phyloP scores from a whole-genome alignment of 1,139 yeast genomes.

The Yamadazyma friedrichii region DNA sequence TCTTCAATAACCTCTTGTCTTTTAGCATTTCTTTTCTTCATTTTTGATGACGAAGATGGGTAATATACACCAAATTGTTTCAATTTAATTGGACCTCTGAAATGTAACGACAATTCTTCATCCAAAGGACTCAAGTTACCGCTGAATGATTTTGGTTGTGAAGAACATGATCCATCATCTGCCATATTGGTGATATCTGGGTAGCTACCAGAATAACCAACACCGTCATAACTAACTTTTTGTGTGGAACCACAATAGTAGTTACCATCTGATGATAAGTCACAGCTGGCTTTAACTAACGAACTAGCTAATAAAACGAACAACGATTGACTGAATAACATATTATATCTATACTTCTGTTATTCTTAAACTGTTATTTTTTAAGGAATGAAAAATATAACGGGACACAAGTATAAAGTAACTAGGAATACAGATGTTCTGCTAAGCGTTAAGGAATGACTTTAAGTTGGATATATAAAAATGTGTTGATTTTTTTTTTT shows the following conservation, averaged over 20 bases:
- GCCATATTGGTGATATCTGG: conserved; percentile 55
- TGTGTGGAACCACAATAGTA: conserved; percentile 74
- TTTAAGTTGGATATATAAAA: conserved; percentile 3
- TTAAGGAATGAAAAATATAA: neutral
- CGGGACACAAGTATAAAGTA: neutral
- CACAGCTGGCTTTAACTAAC: conserved; percentile 22
- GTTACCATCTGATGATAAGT: conserved; percentile 58
- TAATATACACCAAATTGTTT: conserved; percentile 65
- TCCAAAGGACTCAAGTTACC: conserved; percentile 69
- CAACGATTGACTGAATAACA: conserved; percentile 21
- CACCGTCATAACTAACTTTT: conserved; percentile 65
- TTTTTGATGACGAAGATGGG: conserved; percentile 31
- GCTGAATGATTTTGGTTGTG: conserved; percentile 48
- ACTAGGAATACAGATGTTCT: neutral
- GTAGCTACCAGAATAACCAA: conserved; percentile 68
- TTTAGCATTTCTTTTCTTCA: conserved; percentile 19
- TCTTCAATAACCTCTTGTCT: conserved; percentile 25
- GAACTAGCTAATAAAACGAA: conserved; percentile 21
- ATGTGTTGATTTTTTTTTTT: conserved; percentile 1
- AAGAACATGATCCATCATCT: conserved; percentile 52
- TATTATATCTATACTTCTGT: conserved; percentile 2
- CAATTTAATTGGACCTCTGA: conserved; percentile 72
- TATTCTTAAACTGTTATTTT: no score
- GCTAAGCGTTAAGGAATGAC: neutral
- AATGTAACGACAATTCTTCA: conserved; percentile 73